Conservation (phyloP, 1,139 yeast species). For the Saccharomyces uvarum region DNA sequence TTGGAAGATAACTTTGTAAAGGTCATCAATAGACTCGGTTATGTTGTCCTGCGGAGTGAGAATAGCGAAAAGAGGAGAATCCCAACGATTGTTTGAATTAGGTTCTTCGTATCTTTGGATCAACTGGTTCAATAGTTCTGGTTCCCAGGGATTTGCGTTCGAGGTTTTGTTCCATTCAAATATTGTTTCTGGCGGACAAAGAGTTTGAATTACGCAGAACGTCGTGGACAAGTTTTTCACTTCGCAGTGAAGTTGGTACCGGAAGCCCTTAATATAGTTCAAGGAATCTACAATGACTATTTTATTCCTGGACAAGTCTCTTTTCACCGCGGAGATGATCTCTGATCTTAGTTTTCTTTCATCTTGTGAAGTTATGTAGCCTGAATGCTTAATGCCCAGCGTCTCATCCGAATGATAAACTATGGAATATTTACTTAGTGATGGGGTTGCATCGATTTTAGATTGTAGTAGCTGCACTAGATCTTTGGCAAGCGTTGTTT, state of each 20-base stretch:
- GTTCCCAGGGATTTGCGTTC: constrained; percentile 52
- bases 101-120: constrained; percentile 93
- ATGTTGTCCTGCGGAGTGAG: not conserved
- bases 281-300: constrained; percentile 80
- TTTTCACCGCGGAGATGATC: constrained; percentile 81
- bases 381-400: constrained; percentile 57
- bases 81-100: constrained; percentile 81
- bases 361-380: constrained; percentile 57
- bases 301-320: constrained; percentile 60
- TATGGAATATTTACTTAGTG: constrained; percentile 43
- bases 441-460: constrained; percentile 47
- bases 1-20: constrained; percentile 62
- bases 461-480: constrained; percentile 43
- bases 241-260: constrained; percentile 91
- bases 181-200: constrained; percentile 58
- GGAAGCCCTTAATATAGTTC: constrained; percentile 88
- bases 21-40: constrained; percentile 40
- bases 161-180: constrained; percentile 39
- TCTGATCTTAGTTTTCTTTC: constrained; percentile 80
- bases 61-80: constrained; percentile 54
- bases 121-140: constrained; percentile 57
- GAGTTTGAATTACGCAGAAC: constrained; percentile 73
- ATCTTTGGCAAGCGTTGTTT: constrained; percentile 61
- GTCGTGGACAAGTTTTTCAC: constrained; percentile 75
- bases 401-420: constrained; percentile 70